Conservation (phyloP, 805 yeast genomes). For the Millerago galiae region DNA sequence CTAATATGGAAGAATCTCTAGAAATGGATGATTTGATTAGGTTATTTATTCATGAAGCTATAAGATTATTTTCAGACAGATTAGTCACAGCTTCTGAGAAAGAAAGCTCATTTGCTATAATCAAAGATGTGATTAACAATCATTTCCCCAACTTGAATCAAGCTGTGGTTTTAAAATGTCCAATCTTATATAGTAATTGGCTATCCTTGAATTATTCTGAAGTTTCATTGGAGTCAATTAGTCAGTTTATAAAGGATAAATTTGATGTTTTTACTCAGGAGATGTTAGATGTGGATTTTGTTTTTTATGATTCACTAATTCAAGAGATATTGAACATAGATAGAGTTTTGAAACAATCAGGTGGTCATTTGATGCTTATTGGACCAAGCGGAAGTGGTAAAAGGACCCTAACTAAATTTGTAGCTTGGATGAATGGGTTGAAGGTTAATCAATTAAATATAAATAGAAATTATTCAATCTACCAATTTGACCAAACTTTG, state of each 20-base stretch:
- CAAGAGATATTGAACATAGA: constrained; percentile 77
- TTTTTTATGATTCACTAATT: constrained; percentile 62
- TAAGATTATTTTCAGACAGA: constrained; percentile 72
- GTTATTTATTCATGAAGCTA: constrained; percentile 77
- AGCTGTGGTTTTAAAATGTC: constrained; percentile 32
- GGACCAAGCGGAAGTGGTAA: constrained; percentile 85
- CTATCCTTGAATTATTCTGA: constrained; percentile 54
- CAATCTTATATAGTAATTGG: constrained; percentile 73
- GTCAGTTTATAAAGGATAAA: constrained; percentile 54
- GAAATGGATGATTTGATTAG: constrained; percentile 43
- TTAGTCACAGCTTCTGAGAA: constrained; percentile 43
- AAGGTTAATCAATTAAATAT: constrained; percentile 53
- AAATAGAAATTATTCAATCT: constrained; percentile 43
- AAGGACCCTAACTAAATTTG: constrained; percentile 69
- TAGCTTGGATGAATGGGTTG: constrained; percentile 86
- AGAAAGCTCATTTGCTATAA: constrained; percentile 39
- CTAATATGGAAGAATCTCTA: constrained; percentile 27
- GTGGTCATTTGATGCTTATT: constrained; percentile 82
- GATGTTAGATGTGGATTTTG: constrained; percentile 52
- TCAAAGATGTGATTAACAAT: constrained; percentile 26
- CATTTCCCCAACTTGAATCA: constrained; percentile 44
- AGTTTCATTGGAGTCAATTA: constrained; percentile 42
- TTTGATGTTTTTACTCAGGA: constrained; percentile 73
- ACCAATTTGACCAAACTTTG: constrained; percentile 63
- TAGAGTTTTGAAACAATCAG: constrained; percentile 74